Conservation (phyloP, 2,329 filamentous ascomycete species). For the Harringtonia lauricola region DNA sequence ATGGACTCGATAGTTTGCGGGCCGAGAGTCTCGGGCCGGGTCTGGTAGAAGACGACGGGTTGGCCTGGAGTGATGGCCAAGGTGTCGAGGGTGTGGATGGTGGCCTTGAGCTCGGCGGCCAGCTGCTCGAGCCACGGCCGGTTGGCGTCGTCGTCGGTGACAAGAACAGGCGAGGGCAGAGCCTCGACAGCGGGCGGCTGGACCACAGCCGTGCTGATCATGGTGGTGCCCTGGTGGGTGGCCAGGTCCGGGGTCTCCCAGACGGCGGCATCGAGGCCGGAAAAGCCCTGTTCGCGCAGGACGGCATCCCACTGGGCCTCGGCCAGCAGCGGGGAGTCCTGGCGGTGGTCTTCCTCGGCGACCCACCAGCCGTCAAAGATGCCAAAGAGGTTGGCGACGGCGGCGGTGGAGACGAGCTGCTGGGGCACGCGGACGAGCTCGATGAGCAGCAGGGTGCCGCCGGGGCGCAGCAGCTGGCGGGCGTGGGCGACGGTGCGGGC, state of each 20-base stretch:
- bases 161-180: constrained; percentile 1
- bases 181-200: neutral
- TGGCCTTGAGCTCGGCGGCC: neutral
- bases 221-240: constrained; percentile 11
- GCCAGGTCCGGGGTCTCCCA: constrained; percentile 12
- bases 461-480: constrained; percentile 16
- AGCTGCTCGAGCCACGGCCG: constrained; percentile 7
- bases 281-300: constrained; percentile 9
- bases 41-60: constrained; percentile 9
- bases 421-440: constrained; percentile 11
- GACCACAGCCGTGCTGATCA: constrained; percentile 11
- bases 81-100: constrained; percentile 4
- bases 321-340: constrained; percentile 10
- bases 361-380: constrained; percentile 14
- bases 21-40: constrained; percentile 4
- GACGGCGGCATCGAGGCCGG: constrained; percentile 9
- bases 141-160: constrained; percentile 7
- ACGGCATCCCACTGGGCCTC: constrained; percentile 11
- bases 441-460: constrained; percentile 10
- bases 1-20: constrained; percentile 15
- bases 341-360: constrained; percentile 10
- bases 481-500: constrained; percentile 13
- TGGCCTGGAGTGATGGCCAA: constrained; percentile 2
- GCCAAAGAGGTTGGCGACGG: constrained; percentile 11
- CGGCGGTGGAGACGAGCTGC: constrained; percentile 7